Conservation (phyloP, 495 filamentous ascomycete genomes). For the Podospora appendiculata region DNA sequence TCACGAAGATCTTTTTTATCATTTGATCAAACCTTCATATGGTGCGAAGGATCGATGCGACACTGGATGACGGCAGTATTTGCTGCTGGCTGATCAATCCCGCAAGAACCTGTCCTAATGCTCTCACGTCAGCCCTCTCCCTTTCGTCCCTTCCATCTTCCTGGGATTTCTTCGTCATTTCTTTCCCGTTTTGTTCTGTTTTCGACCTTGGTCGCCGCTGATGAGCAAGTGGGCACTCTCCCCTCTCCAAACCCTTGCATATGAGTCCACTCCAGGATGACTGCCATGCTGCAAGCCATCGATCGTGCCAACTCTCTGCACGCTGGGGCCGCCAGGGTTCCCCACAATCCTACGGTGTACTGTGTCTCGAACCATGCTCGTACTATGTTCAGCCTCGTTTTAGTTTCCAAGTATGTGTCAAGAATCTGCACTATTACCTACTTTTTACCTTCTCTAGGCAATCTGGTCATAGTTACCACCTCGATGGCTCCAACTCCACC, state of each 20-base stretch:
- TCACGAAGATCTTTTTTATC: too few relatives aligned
- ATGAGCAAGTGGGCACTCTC: not conserved
- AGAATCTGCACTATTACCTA: not conserved
- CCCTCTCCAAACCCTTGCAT: not conserved
- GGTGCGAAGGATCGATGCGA: too few relatives aligned
- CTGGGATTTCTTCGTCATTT: not conserved
- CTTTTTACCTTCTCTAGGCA: not conserved
- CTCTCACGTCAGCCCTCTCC: too few relatives aligned
- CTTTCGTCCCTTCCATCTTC: too few relatives aligned
- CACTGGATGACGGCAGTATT: too few relatives aligned
- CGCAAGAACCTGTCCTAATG: too few relatives aligned
- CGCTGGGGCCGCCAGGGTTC: constrained; percentile 11
- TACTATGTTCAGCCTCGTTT: not conserved
- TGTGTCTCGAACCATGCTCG: not conserved
- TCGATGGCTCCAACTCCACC: too few relatives aligned
- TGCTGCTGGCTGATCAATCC: too few relatives aligned
- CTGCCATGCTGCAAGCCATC: constrained; percentile 6
- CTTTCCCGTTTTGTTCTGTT: not conserved
- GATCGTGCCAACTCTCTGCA: constrained; percentile 1
- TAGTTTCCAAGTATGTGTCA: too few relatives aligned
- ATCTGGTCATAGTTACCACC: not conserved
- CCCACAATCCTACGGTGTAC: constrained; percentile 15
- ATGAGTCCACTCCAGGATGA: not conserved
- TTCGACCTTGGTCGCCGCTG: not conserved
- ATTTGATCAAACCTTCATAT: too few relatives aligned